Evolutionary conservation across 2,329 filamentous ascomycete species (phyloP).

Genomic region (Coniochaeta sp.): DNA sequence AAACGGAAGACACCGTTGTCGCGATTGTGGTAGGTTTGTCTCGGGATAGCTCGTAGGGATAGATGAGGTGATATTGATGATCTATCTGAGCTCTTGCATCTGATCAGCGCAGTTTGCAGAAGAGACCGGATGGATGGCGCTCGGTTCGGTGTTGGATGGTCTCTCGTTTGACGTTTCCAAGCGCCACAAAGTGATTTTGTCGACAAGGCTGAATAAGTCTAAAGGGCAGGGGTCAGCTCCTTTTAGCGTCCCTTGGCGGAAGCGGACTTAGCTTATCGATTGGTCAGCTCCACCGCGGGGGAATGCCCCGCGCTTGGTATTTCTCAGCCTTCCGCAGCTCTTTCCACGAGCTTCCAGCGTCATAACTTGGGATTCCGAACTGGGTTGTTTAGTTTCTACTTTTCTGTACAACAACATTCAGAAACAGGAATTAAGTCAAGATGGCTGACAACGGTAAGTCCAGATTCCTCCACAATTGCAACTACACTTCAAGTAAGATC

Average conservation of each 20-base stretch:
- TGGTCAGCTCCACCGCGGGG: neutral
- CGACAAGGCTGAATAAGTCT: neutral
- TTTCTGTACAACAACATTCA: neutral
- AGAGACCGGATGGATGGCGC: no score
- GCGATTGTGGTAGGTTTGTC: no score
- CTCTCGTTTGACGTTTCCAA: neutral
- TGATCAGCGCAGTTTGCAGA: no score
- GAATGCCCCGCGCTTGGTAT: conserved; percentile 13
- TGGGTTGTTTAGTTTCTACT: neutral
- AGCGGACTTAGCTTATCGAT: neutral
- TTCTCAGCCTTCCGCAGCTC: conserved; percentile 6
- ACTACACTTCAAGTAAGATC: no score
- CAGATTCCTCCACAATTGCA: neutral
- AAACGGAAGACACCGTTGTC: no score
- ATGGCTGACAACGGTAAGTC: conserved; percentile 36
- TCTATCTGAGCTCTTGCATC: no score
- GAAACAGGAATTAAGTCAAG: conserved; percentile 7
- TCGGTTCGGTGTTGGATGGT: neutral
- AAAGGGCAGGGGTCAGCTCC: neutral
- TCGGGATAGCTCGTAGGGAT: no score
- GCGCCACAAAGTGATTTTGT: neutral
- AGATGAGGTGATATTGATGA: no score
- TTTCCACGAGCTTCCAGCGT: conserved; percentile 13
- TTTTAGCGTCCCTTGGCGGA: conserved; percentile 12
- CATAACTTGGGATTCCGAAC: neutral